Evolutionary conservation across 2,329 filamentous ascomycete species (phyloP).

Genomic region (Diaporthe destruens): DNA sequence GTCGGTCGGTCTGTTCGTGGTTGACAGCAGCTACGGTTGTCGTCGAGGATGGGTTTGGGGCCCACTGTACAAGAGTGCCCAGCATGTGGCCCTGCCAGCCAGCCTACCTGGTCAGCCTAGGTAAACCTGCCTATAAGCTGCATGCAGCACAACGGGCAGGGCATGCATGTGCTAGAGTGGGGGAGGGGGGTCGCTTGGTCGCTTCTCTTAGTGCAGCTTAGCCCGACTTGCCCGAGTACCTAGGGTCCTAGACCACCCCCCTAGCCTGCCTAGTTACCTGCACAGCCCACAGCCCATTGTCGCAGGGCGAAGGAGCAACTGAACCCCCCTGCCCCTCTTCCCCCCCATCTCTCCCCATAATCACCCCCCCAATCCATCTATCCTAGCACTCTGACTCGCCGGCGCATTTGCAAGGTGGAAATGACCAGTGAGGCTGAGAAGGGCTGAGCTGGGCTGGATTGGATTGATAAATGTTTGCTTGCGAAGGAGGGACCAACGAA

Average conservation of each 20-base stretch:
- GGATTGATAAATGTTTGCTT: slow-evolving; percentile 20
- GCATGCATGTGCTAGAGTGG: slow-evolving; percentile 25
- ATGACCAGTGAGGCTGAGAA: slow-evolving; percentile 32
- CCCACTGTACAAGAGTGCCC: slow-evolving; percentile 27
- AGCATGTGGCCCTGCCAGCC: slow-evolving; percentile 1
- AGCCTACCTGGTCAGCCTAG: background rate
- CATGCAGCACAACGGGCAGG: background rate
- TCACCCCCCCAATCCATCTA: slow-evolving; percentile 9
- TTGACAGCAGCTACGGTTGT: slow-evolving; percentile 3
- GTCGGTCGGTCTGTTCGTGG: slow-evolving; percentile 6
- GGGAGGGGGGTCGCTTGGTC: slow-evolving; percentile 5
- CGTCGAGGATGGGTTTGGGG: slow-evolving; percentile 8
- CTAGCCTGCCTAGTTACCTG: no score
- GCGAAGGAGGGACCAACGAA: background rate
- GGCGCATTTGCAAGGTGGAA: slow-evolving; percentile 11
- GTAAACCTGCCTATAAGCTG: slow-evolving; percentile 2
- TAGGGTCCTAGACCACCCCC: no score
- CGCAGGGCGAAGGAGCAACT: slow-evolving; percentile 2
- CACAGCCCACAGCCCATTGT: slow-evolving; percentile 3
- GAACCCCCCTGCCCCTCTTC: background rate
- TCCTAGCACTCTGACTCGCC: slow-evolving; percentile 15
- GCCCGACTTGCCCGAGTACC: no score
- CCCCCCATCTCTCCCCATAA: slow-evolving; percentile 7
- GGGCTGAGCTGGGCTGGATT: slow-evolving; percentile 30
- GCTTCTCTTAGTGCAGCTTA: background rate